phyloP scores from a whole-genome alignment of 2,329 filamentous ascomycete species.

The Penicillium freii region DNA sequence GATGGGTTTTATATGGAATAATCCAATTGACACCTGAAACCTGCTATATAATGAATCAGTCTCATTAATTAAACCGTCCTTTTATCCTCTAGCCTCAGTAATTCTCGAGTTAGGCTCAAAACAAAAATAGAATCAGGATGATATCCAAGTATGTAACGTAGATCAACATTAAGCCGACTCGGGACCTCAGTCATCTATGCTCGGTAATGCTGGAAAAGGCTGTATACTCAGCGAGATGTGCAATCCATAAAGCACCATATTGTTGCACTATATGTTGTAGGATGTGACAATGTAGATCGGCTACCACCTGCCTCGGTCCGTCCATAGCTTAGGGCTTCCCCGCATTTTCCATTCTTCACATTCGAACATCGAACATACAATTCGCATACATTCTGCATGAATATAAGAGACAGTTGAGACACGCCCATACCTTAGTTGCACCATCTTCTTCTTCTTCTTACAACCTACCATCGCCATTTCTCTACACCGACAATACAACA shows the following conservation, averaged over 20 bases:
- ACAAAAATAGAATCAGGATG: neutral
- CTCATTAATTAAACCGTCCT: neutral
- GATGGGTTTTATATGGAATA: neutral
- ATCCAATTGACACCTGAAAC: neutral
- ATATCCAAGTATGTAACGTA: neutral
- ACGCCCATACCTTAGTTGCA: neutral
- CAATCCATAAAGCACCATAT: conserved; percentile 1
- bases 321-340: conserved; percentile 1
- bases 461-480: neutral
- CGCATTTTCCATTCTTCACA: neutral
- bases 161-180: neutral
- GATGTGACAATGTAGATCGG: neutral
- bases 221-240: neutral
- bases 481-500: conserved; percentile 8
- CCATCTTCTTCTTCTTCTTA: neutral
- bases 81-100: neutral
- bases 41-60: neutral
- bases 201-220: neutral
- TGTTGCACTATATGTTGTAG: neutral
- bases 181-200: neutral
- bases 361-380: neutral
- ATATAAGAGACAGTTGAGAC: neutral
- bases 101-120: neutral
- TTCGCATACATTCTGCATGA: too few relatives aligned
- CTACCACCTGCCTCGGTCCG: conserved; percentile 20